Conservation (phyloP, 345 rosid species). For the Ceriops zippeliana region DNA sequence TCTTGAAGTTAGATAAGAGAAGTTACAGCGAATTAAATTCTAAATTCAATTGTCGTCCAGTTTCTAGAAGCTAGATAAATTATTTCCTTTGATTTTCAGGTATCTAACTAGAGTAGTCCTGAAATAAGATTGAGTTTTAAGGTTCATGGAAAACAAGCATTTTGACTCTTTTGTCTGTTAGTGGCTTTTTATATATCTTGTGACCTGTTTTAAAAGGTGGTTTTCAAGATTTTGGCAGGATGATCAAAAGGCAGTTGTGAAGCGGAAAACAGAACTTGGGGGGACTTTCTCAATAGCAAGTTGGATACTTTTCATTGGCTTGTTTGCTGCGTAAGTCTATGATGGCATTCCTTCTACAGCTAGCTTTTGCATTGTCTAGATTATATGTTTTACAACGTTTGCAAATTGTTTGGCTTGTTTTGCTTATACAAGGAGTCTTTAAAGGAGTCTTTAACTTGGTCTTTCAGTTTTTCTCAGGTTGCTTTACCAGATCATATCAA, state of each 20-base stretch:
- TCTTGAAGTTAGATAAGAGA: not conserved
- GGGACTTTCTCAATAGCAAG: slow-evolving; percentile 91
- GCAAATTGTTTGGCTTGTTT: not conserved
- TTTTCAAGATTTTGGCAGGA: slow-evolving; percentile 43
- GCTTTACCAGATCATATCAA: slow-evolving; percentile 87
- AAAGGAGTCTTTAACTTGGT: slow-evolving; percentile 28
- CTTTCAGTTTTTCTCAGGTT: slow-evolving; percentile 64
- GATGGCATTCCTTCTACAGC: slow-evolving; percentile 4
- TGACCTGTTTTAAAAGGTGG: not conserved
- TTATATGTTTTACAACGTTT: not conserved
- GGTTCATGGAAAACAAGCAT: too few species aligned
- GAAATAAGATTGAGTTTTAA: too few species aligned
- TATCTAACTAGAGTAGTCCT: too few species aligned
- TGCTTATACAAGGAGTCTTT: slow-evolving; percentile 15
- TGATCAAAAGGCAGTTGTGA: slow-evolving; percentile 69
- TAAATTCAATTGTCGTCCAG: not conserved
- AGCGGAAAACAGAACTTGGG: slow-evolving; percentile 92
- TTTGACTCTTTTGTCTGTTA: not conserved
- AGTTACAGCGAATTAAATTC: not conserved
- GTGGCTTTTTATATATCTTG: not conserved
- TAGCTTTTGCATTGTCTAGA: slow-evolving; percentile 2
- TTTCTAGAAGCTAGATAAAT: too few species aligned
- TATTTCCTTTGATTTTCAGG: too few species aligned
- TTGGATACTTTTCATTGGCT: slow-evolving; percentile 87
- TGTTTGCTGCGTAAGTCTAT: slow-evolving; percentile 85